Percentiles rank a stretch among this genome's conserved stretches.
Evolutionary conservation across 1,139 yeast species (phyloP).

Genomic region (Geotrichum carabidarum): DNA sequence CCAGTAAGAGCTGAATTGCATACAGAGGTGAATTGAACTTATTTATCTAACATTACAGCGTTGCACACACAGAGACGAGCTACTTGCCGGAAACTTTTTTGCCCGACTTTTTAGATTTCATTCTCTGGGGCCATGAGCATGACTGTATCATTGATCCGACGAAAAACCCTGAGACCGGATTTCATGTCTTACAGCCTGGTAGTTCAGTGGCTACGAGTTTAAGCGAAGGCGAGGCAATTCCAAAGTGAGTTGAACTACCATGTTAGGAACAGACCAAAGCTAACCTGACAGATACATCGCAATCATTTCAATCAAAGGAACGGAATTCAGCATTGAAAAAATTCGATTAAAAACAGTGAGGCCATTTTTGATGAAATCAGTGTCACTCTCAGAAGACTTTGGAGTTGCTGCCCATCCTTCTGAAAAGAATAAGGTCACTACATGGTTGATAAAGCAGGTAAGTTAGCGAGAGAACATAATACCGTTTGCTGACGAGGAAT

Average conservation of each 20-base stretch:
- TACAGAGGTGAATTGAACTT: background rate
- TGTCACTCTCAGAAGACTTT: slow-evolving; percentile 50
- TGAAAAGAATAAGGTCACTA: slow-evolving; percentile 55
- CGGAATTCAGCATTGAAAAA: slow-evolving; percentile 57
- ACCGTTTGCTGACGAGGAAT: slow-evolving; percentile 8
- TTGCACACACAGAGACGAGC: slow-evolving; percentile 73
- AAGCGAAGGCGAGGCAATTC: slow-evolving; percentile 75
- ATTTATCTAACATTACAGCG: slow-evolving; percentile 32
- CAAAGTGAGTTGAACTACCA: slow-evolving; percentile 44
- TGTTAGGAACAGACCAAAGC: background rate
- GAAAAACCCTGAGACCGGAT: slow-evolving; percentile 60
- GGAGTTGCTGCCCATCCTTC: slow-evolving; percentile 61
- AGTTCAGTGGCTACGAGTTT: slow-evolving; percentile 91
- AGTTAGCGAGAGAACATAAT: background rate
- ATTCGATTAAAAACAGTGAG: slow-evolving; percentile 68
- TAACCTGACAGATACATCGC: slow-evolving; percentile 43
- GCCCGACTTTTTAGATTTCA: slow-evolving; percentile 74
- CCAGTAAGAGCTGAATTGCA: slow-evolving; percentile 31
- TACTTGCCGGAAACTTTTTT: slow-evolving; percentile 79
- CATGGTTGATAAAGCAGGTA: slow-evolving; percentile 46
- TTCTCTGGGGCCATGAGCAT: slow-evolving; percentile 98
- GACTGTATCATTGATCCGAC: slow-evolving; percentile 77
- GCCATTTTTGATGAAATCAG: slow-evolving; percentile 72
- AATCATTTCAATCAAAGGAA: slow-evolving; percentile 57
- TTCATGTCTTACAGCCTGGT: slow-evolving; percentile 86